Conservation (phyloP, 208 protist genomes). For the Leishmania mexicana region DNA sequence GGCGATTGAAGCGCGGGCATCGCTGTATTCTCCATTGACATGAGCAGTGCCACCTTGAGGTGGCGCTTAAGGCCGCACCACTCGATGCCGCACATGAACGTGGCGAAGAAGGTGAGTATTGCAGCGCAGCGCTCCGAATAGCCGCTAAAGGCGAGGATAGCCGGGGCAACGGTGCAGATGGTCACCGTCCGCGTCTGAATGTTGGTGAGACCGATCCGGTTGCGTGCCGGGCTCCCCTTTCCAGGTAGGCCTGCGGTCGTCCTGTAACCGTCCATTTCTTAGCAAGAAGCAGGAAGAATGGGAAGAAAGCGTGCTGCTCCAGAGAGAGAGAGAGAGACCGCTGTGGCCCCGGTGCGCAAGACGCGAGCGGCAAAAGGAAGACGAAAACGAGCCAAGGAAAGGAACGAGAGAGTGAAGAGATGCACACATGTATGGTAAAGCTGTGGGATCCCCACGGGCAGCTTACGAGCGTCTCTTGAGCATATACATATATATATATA, state of each 20-base stretch:
- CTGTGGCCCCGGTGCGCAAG: neutral
- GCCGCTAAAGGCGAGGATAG: constrained; percentile 40
- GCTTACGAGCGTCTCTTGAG: neutral
- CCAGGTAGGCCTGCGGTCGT: neutral
- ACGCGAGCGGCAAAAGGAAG: neutral
- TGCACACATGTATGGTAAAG: neutral
- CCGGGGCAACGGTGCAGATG: constrained; percentile 57
- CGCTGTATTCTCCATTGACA: constrained; percentile 20
- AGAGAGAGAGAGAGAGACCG: no score
- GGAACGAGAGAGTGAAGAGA: neutral
- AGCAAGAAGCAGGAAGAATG: neutral
- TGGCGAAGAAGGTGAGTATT: constrained; percentile 47
- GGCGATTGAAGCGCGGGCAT: neutral
- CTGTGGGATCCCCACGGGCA: neutral
- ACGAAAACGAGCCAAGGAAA: neutral
- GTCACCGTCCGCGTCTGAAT: constrained; percentile 63
- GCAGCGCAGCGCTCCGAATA: constrained; percentile 46
- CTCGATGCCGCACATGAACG: constrained; percentile 67
- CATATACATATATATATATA: neutral
- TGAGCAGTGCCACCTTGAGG: constrained; percentile 78
- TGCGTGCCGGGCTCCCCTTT: constrained; percentile 17
- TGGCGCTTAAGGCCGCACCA: constrained; percentile 84
- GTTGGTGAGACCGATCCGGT: constrained; percentile 45
- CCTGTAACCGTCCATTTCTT: neutral
- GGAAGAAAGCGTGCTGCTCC: neutral